A percentile compares a stretch with the other conserved stretches of the same genome.
phyloP scores from a whole-genome alignment of 129 eudicot species.

The Arctium lappa region DNA sequence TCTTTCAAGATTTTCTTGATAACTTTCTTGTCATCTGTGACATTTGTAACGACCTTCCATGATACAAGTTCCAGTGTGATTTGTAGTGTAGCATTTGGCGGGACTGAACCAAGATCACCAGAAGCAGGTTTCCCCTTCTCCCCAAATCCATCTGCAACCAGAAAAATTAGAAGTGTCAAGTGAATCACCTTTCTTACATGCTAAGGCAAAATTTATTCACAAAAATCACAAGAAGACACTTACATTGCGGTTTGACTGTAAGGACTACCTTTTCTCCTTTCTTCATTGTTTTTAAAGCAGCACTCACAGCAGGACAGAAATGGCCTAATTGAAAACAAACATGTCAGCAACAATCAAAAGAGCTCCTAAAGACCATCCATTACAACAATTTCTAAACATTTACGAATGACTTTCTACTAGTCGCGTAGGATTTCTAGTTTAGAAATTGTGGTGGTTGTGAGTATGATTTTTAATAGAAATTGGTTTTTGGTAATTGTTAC shows the following conservation, averaged over 20 bases:
- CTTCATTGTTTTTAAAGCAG: slow-evolving; percentile 96
- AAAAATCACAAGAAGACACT: neutral
- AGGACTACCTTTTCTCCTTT: slow-evolving; percentile 85
- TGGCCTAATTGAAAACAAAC: slow-evolving; percentile 41
- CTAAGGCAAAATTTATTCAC: neutral
- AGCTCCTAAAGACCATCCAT: neutral
- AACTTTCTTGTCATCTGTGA: slow-evolving; percentile 90
- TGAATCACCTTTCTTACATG: neutral
- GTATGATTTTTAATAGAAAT: too few species aligned
- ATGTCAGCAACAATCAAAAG: slow-evolving; percentile 6
- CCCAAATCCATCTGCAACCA: slow-evolving; percentile 83
- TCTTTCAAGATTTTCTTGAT: slow-evolving; percentile 86
- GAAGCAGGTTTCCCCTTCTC: slow-evolving; percentile 80
- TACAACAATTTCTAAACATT: too few species aligned
- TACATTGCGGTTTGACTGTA: slow-evolving; percentile 86
- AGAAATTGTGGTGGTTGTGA: too few species aligned
- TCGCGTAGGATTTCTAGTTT: too few species aligned
- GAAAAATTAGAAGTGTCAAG: neutral
- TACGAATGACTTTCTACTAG: too few species aligned
- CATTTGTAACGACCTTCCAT: slow-evolving; percentile 73
- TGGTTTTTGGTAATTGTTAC: too few species aligned
- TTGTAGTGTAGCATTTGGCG: slow-evolving; percentile 73
- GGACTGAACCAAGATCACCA: slow-evolving; percentile 64
- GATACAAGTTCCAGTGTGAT: slow-evolving; percentile 71
- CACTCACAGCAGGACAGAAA: slow-evolving; percentile 81